phyloP scores from a whole-genome alignment of 345 rosid genomes.

The Murraya paniculata region DNA sequence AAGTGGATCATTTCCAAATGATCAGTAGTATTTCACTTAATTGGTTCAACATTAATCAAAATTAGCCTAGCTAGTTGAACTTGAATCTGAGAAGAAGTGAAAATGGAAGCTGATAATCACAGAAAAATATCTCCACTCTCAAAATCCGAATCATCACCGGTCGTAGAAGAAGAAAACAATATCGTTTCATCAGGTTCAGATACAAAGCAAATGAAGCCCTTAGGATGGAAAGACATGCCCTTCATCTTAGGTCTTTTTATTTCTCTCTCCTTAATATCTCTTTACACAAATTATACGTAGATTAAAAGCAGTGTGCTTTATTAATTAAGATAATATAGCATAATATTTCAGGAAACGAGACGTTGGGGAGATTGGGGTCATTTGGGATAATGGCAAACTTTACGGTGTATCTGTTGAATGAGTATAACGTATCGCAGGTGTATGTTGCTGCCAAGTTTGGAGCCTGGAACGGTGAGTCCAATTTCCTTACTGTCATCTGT shows the following conservation, averaged over 20 bases:
- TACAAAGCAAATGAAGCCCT: slow-evolving; percentile 31
- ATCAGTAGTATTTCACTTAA: neutral
- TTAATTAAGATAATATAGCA: too few relatives aligned
- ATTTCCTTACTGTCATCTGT: slow-evolving; percentile 37
- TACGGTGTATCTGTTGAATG: slow-evolving; percentile 29
- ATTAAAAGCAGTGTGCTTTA: too few relatives aligned
- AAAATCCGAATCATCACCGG: neutral
- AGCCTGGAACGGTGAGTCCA: slow-evolving; percentile 36
- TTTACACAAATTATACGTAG: too few relatives aligned
- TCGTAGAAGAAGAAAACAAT: too few relatives aligned
- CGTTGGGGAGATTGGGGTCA: slow-evolving; percentile 47
- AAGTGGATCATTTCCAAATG: too few relatives aligned
- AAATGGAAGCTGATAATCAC: neutral
- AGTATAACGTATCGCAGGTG: slow-evolving; percentile 34
- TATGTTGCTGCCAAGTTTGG: slow-evolving; percentile 28
- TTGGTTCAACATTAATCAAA: neutral
- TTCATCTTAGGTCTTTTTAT: slow-evolving; percentile 52
- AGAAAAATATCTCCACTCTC: neutral
- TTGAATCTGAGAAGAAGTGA: neutral
- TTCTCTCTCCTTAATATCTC: too few relatives aligned
- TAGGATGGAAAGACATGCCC: slow-evolving; percentile 88
- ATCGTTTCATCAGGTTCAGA: neutral
- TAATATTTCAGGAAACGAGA: slow-evolving; percentile 41
- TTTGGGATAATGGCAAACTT: slow-evolving; percentile 40
- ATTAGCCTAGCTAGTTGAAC: too few relatives aligned